These are phyloP conservation scores for Lophiostoma macrostomum DNA, from an alignment of 495 filamentous ascomycete genomes.

Conservation along the genomic window DNA sequence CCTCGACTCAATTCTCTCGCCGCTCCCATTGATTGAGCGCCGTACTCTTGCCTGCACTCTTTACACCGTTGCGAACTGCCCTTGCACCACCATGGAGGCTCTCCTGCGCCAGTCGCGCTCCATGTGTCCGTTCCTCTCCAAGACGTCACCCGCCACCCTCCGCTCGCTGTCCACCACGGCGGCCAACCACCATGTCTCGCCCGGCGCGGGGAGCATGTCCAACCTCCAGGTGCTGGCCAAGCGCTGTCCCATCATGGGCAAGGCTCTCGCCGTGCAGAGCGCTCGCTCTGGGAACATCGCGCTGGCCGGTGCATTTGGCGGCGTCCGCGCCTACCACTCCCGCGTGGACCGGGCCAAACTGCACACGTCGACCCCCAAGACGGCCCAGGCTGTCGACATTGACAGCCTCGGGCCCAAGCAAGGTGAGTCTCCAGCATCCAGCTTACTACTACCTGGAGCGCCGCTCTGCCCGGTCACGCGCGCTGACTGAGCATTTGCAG, in stretches of 20 bases:
- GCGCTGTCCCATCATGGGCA: constrained; percentile 98
- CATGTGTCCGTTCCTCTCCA: constrained; percentile 96
- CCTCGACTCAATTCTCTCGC: neutral
- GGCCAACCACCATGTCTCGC: constrained; percentile 60
- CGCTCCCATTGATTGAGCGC: neutral
- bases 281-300: constrained; percentile 52
- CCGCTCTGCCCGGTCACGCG: too few species aligned
- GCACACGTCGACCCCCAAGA: constrained; percentile 71
- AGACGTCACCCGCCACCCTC: constrained; percentile 82
- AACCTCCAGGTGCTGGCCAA: constrained; percentile 92
- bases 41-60: neutral
- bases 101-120: constrained; percentile 89
- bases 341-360: constrained; percentile 64
- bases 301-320: constrained; percentile 43
- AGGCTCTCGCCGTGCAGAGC: constrained; percentile 88
- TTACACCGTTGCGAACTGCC: neutral
- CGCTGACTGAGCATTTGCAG: too few species aligned
- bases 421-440: too few species aligned
- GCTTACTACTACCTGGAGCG: too few species aligned
- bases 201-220: constrained; percentile 88
- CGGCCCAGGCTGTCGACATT: constrained; percentile 68
- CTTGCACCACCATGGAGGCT: constrained; percentile 67
- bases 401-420: constrained; percentile 58
- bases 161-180: constrained; percentile 84
- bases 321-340: constrained; percentile 47